Conservation (phyloP, 306 rosid genomes). For the Casuarina cunninghamiana region DNA sequence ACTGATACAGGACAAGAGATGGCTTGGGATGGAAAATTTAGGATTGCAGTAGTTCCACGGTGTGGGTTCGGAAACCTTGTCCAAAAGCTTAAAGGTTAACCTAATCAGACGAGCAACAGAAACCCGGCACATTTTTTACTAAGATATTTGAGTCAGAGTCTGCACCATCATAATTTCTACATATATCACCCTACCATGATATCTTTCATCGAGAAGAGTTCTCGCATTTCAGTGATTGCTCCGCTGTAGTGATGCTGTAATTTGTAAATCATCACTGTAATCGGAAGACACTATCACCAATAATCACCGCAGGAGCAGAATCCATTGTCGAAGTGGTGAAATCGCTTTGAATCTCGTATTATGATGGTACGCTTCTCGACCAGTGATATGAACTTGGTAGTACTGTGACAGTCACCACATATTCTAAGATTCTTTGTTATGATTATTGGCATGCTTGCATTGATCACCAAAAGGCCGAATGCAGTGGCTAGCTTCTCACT, state of each 20-base stretch:
- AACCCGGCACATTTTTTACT: no score
- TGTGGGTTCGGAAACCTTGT: no score
- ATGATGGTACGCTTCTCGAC: slow-evolving; percentile 57
- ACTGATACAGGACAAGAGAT: no score
- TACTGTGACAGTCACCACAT: slow-evolving; percentile 68
- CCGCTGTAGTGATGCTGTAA: background rate
- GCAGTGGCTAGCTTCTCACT: slow-evolving; percentile 87
- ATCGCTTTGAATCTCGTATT: slow-evolving; percentile 72
- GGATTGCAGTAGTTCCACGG: no score
- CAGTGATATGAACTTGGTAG: slow-evolving; percentile 57
- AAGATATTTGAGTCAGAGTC: no score
- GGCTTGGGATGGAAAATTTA: no score
- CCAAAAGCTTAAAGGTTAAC: no score
- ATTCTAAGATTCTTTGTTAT: slow-evolving; percentile 72
- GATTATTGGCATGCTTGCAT: slow-evolving; percentile 39
- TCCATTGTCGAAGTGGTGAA: slow-evolving; percentile 68
- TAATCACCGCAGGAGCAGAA: slow-evolving; percentile 72
- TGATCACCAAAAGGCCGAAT: slow-evolving; percentile 64
- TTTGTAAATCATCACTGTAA: background rate
- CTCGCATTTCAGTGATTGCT: background rate
- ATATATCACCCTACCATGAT: no score
- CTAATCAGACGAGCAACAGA: no score
- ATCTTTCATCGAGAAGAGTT: background rate
- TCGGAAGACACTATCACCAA: slow-evolving; percentile 41
- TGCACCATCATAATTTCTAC: no score